phyloP scores from a whole-genome alignment of 257 asterid genomes.

The Voacanga thouarsii region DNA sequence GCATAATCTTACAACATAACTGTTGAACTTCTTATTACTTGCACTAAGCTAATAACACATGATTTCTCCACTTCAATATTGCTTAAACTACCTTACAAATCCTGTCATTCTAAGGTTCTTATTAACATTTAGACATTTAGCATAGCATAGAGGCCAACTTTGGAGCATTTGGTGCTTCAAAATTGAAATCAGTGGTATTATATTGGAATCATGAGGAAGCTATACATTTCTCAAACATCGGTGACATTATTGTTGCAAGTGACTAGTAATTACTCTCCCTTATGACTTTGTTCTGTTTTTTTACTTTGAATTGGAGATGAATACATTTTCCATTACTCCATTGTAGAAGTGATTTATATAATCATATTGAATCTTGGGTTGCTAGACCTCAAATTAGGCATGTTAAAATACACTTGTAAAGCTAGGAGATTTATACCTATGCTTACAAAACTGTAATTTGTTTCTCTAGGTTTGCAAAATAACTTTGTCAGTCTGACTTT shows the following conservation, averaged over 20 bases:
- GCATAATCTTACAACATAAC: neutral
- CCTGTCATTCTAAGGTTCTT: constrained; percentile 32
- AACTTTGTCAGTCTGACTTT: neutral
- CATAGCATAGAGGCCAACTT: constrained; percentile 54
- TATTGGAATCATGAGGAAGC: constrained; percentile 66
- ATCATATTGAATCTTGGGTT: neutral
- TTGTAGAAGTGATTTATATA: neutral
- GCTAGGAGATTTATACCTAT: neutral
- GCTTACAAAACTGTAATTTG: neutral
- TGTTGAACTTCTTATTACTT: constrained; percentile 1
- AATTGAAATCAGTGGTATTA: constrained; percentile 65
- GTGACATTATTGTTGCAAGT: constrained; percentile 78
- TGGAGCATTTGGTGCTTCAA: constrained; percentile 54
- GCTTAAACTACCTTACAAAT: neutral
- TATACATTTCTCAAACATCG: constrained; percentile 39
- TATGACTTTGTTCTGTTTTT: neutral
- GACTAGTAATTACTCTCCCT: constrained; percentile 65
- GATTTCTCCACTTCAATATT: neutral
- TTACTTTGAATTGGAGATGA: neutral
- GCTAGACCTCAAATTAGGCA: neutral
- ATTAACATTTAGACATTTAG: constrained; percentile 77
- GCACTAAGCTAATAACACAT: neutral
- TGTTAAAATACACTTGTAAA: neutral
- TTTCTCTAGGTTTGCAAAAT: neutral
- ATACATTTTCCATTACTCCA: neutral